Percentiles rank a stretch among this genome's conserved stretches.
These are phyloP conservation scores for Trypanosoma cruzi DNA, from an alignment of 208 protist genomes.

Conservation along the genomic window DNA sequence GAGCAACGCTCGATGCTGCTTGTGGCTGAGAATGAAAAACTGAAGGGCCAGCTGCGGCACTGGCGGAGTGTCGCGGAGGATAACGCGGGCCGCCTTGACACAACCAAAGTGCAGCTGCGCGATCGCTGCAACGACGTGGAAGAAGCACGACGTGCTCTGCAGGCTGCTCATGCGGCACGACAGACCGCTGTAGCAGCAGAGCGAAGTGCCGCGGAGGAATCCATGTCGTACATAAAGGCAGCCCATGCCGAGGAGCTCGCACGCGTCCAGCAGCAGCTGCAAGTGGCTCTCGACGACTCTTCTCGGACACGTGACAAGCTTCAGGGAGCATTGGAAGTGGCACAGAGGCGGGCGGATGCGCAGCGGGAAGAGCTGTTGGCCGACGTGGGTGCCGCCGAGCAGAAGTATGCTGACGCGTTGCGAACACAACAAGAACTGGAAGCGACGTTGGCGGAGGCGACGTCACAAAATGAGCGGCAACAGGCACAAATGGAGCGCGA, in stretches of 20 bases:
- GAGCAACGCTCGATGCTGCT: slow-evolving; percentile 39
- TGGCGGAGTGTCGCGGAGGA: slow-evolving; percentile 41
- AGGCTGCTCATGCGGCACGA: slow-evolving; percentile 6
- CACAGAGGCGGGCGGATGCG: background rate
- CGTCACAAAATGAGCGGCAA: background rate
- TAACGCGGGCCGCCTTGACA: background rate
- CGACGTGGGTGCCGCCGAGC: background rate
- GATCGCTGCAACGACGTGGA: slow-evolving; percentile 17
- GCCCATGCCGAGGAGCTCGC: slow-evolving; percentile 18
- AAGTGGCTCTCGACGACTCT: slow-evolving; percentile 25
- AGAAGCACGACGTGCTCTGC: slow-evolving; percentile 27
- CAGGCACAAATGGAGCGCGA: slow-evolving; percentile 3
- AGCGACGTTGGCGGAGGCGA: slow-evolving; percentile 9
- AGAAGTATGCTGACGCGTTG: slow-evolving; percentile 6
- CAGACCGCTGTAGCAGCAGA: slow-evolving; percentile 9
- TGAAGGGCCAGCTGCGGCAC: slow-evolving; percentile 34
- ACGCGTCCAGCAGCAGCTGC: slow-evolving; percentile 14
- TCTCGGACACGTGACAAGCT: slow-evolving; percentile 12
- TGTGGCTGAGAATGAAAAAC: slow-evolving; percentile 38
- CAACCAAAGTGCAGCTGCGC: slow-evolving; percentile 5
- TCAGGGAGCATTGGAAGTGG: slow-evolving; percentile 1
- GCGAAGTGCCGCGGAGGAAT: slow-evolving; percentile 11
- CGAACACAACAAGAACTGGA: background rate
- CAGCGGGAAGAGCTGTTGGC: slow-evolving; percentile 9
- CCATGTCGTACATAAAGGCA: slow-evolving; percentile 19